Evolutionary conservation across 2,329 filamentous ascomycete genomes (phyloP).

Genomic region (Pleochaeta shiraiana): DNA sequence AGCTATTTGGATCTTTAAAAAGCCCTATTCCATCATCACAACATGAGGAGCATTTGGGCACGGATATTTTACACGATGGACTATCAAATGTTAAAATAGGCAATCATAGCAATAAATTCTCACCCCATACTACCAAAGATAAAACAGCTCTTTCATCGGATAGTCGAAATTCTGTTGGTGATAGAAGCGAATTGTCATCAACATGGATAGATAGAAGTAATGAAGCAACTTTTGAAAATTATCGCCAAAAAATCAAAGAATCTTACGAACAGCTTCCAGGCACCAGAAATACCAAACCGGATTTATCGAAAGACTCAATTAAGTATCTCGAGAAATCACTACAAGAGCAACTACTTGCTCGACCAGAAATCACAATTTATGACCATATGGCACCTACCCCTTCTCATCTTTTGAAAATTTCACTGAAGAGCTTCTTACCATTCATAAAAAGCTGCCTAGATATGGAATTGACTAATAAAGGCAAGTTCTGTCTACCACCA

Average conservation of each 20-base stretch:
- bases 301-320: background rate
- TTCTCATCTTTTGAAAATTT: slow-evolving; percentile 41
- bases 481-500: slow-evolving; percentile 22
- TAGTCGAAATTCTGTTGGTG: background rate
- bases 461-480: background rate
- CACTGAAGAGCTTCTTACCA: slow-evolving; percentile 34
- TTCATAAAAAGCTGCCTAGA: slow-evolving; percentile 10
- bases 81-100: no score
- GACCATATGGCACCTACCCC: slow-evolving; percentile 38
- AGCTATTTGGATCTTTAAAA: background rate
- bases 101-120: no score
- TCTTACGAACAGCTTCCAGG: background rate
- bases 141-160: background rate
- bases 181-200: background rate
- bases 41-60: background rate
- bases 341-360: slow-evolving; percentile 5
- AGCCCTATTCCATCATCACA: background rate
- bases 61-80: no score
- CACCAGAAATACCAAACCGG: background rate
- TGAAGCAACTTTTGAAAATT: background rate
- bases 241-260: background rate
- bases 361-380: slow-evolving; percentile 11
- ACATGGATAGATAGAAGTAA: background rate
- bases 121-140: background rate
- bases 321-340: background rate